Percentiles rank a stretch among this genome's conserved stretches.
These are phyloP conservation scores for Amylostereum areolatum DNA, from an alignment of 1,284 basidiomycete species.

Conservation along the genomic window DNA sequence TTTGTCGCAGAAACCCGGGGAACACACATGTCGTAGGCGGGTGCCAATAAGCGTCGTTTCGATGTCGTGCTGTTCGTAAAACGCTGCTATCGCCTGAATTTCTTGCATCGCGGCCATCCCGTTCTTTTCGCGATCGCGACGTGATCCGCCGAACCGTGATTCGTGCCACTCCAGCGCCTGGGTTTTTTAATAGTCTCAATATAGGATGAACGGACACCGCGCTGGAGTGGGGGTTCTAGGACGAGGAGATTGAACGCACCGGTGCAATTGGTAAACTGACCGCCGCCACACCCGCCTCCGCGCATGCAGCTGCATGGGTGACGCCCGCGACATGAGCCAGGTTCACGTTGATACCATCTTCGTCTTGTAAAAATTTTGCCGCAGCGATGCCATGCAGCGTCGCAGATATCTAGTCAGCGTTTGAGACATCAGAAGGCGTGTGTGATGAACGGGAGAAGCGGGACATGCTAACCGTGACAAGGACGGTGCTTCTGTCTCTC, in stretches of 20 bases:
- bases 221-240: no score
- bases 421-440: neutral
- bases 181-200: no score
- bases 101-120: neutral
- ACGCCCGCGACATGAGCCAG: conserved; percentile 44
- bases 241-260: conserved; percentile 28
- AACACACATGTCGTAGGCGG: conserved; percentile 33
- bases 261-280: conserved; percentile 43
- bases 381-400: conserved; percentile 49
- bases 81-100: conserved; percentile 16
- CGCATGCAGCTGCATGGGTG: conserved; percentile 48
- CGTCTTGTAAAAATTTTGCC: conserved; percentile 30
- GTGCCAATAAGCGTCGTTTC: conserved; percentile 33
- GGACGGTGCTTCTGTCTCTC: conserved; percentile 31
- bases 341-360: conserved; percentile 40
- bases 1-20: conserved; percentile 2
- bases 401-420: conserved; percentile 43
- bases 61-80: conserved; percentile 27
- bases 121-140: neutral
- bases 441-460: neutral
- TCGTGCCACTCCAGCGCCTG: neutral
- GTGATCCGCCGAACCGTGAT: neutral
- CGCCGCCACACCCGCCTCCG: conserved; percentile 39
- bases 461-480: conserved; percentile 37
- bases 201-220: no score